Evolutionary conservation across 2,329 filamentous ascomycete species (phyloP), one percentile per base, ranked within the genome.

Genomic region (Sordariomycetes sp.): DNA sequence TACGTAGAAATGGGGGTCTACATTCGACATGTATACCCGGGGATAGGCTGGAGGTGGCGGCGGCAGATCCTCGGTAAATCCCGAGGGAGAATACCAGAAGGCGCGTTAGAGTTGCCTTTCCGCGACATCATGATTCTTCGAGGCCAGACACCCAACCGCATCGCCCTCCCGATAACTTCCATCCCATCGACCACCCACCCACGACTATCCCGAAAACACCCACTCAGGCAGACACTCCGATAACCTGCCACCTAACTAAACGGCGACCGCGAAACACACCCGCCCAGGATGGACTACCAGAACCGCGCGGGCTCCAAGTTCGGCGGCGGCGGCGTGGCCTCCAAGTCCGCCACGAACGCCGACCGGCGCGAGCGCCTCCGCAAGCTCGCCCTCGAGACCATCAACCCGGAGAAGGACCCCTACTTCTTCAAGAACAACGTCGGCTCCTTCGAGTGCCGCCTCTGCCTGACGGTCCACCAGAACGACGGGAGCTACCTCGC

Each of bases 351-450:
- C 59, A 95, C 90, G 61, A 97, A 97, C 72, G 92, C 94, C 62
- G 94, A 97, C 80, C 90, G 94, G 59, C 89, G 94, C 69, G 94
- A 99, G 73, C 91, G 94, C 62, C 86, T 99, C 45, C 90, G 92
- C 72, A 96, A 96, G 76, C 90, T 99, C 68, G 94, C 94, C 59
- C 89, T 99, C 67, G 94, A 99, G 75, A 95, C 90, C 58, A 99
- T 99, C 78, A 92, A 97, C 76, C 88, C 97, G 61, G 94, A 97
- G 75, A 97, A 96, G 75, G 94, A 99, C 75, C 94, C 94, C 0
- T 99, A 97, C 81, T 96, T 97, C 78, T 99, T 99, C 85, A 95
- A 95, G 72, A 99, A 99, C 78, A 92, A 99, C 73, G 89, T 97
- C 65, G 94, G 94, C 67, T 94, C 87, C 67, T 99, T 96, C 73